Base-by-base conservation (phyloP, 768 basidiomycete species). In the Ephemerocybe angulata region DNA sequence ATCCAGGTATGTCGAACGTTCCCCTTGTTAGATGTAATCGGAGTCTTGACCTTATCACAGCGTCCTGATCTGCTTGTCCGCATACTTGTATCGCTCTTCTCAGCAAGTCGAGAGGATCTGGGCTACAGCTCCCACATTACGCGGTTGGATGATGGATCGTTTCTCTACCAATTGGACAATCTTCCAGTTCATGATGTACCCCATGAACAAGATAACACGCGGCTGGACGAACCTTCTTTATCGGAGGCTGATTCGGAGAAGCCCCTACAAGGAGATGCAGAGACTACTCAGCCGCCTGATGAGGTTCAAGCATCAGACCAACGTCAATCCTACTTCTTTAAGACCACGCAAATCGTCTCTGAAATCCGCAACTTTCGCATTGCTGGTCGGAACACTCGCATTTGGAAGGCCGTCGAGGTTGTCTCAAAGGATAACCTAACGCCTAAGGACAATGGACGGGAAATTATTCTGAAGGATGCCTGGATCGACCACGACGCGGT, bases 41-140 rank as follows among this genome's bases (percentile, higher is more conserved):
- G n/a, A n/a, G n/a, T n/a, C n/a, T n/a, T n/a, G 35, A 42, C 22
- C 47, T 21, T 31, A 15, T 50, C 19, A 21, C 17, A 51, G 31
- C 21, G 40, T 37, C 38, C 52, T 1, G 38, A 43, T 12, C 37
- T 17, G 4, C 38, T 54, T 4, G 25, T 58, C 15, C n/a, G 19
- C 7, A 43, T 54, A 3, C 41, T 58, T 24, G 35, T 54, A 13
- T 50, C 57, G 6, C 49, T 58, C 24, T 17, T 54, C 41, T 51
- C 12, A n/a, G 57, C 57, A 4, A 42, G 24, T 12, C 5, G 13
- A 25, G 41, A 13, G 10, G 2, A 53, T 15, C 22, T 53, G 22
- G 52, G 52, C 13, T 43, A 27, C 27, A 22, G 31, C 27, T 40
- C 52, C 12, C 41, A 17, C 24, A 53, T 53, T 4, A 42, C 52